Conservation (phyloP, 306 rosid genomes). For the Betula pendula region DNA sequence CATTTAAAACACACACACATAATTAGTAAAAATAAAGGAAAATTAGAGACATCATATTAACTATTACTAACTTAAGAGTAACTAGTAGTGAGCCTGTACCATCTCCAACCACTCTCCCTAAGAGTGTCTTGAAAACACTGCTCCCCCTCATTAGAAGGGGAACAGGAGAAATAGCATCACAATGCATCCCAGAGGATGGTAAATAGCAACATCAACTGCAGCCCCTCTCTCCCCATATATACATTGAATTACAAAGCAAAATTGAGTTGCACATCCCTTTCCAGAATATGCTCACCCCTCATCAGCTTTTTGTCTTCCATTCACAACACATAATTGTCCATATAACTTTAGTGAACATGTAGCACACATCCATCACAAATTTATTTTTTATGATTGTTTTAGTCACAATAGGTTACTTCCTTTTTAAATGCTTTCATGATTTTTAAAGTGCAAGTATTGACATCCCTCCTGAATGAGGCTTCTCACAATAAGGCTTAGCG, state of each 20-base stretch:
- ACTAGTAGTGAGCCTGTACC: not conserved
- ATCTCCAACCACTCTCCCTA: not conserved
- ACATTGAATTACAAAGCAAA: not conserved
- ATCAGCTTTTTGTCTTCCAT: not conserved
- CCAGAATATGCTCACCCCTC: not conserved
- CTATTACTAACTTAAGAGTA: not conserved
- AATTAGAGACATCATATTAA: not conserved
- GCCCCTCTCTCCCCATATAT: not conserved
- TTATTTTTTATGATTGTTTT: not conserved
- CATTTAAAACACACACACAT: not conserved
- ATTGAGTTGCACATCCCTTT: too few relatives aligned
- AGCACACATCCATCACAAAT: not conserved
- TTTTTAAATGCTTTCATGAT: not conserved
- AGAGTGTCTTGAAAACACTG: not conserved
- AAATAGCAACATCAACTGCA: not conserved
- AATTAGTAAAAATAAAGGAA: not conserved
- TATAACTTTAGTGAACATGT: not conserved
- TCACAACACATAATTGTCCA: not conserved
- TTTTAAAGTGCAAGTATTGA: not conserved
- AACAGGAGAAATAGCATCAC: not conserved
- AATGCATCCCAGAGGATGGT: constrained; percentile 4
- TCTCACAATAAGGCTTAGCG: not conserved
- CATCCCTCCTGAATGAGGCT: not conserved
- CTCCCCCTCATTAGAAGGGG: not conserved
- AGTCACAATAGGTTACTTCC: not conserved